Percentiles rank a stretch among this genome's conserved stretches.
phyloP scores from a whole-genome alignment of 1,284 basidiomycete species.

The Cryptococcus sp. region DNA sequence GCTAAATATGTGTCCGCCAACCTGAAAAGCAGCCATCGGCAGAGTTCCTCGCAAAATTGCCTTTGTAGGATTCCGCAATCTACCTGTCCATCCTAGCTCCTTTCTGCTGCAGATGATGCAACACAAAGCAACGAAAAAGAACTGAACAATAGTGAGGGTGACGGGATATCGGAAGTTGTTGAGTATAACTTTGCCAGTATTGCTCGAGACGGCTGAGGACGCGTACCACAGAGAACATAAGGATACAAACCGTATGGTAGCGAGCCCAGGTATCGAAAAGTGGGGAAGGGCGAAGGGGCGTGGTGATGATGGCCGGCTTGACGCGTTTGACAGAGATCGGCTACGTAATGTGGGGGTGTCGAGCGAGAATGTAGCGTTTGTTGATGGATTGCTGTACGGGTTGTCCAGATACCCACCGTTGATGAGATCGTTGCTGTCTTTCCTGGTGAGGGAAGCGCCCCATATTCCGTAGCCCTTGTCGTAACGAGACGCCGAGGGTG shows the following conservation, averaged over 20 bases:
- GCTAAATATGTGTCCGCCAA: slow-evolving; percentile 96
- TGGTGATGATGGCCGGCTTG: slow-evolving; percentile 17
- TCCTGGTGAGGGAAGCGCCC: slow-evolving; percentile 2
- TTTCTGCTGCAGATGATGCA: slow-evolving; percentile 78
- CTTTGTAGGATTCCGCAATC: slow-evolving; percentile 67
- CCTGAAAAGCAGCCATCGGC: slow-evolving; percentile 87
- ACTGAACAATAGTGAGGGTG: slow-evolving; percentile 91
- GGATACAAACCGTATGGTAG: slow-evolving; percentile 48
- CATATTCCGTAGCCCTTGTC: slow-evolving; percentile 7
- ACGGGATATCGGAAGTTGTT: slow-evolving; percentile 53
- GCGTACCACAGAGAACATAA: slow-evolving; percentile 54
- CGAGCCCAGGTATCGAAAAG: slow-evolving; percentile 30
- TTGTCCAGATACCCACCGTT: slow-evolving; percentile 12
- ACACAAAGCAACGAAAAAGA: slow-evolving; percentile 86
- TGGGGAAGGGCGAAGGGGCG: slow-evolving; percentile 26
- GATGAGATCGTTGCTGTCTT: slow-evolving; percentile 15
- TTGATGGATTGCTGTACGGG: slow-evolving; percentile 3
- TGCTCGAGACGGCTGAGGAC: slow-evolving; percentile 53
- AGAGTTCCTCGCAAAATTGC: slow-evolving; percentile 75
- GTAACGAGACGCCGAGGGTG: slow-evolving; percentile 4
- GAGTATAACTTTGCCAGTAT: slow-evolving; percentile 54
- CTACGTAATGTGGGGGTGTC: slow-evolving; percentile 15
- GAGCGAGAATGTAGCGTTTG: slow-evolving; percentile 5
- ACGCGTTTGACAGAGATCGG: slow-evolving; percentile 6
- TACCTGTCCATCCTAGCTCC: slow-evolving; percentile 57